A percentile compares a stretch with the other conserved stretches of the same genome.
Evolutionary conservation across 306 rosid genomes (phyloP).

Genomic region (Castanea sativa): DNA sequence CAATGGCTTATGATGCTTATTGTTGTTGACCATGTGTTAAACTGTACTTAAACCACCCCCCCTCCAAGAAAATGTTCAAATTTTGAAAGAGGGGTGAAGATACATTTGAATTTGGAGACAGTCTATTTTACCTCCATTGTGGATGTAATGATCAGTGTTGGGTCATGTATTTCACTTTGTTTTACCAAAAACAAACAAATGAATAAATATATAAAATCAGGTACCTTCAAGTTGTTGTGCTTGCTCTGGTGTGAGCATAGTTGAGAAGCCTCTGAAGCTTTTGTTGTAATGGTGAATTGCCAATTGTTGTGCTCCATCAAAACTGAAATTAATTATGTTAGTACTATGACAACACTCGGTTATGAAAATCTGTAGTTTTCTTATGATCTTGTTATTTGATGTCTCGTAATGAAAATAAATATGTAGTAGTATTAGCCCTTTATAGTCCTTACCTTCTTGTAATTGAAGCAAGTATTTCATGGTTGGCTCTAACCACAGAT

Average conservation of each 20-base stretch:
- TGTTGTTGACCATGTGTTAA: not conserved
- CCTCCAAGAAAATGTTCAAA: not conserved
- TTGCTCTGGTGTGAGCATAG: slow-evolving; percentile 60
- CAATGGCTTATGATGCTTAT: too few species aligned
- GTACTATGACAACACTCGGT: not conserved
- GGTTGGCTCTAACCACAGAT: slow-evolving; percentile 58
- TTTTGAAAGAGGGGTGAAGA: not conserved
- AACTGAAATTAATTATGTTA: slow-evolving; percentile 23
- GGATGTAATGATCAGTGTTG: not conserved
- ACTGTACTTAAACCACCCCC: not conserved
- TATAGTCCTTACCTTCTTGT: slow-evolving; percentile 45
- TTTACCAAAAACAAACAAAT: not conserved
- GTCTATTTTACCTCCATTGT: not conserved
- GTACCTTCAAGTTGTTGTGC: slow-evolving; percentile 56
- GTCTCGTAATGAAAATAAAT: not conserved
- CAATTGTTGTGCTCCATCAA: slow-evolving; percentile 40
- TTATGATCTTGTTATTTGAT: too few species aligned
- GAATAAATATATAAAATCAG: slow-evolving; percentile 2
- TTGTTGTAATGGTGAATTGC: slow-evolving; percentile 60
- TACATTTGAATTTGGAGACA: not conserved
- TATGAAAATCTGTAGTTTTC: not conserved
- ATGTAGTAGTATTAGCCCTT: not conserved
- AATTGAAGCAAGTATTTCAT: slow-evolving; percentile 58
- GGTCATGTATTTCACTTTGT: not conserved
- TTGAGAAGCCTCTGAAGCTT: slow-evolving; percentile 72